Percentiles rank a stretch among this genome's conserved stretches.
These are phyloP conservation scores for Suillus sp. DNA, from an alignment of 768 basidiomycete genomes.

Conservation along the genomic window DNA sequence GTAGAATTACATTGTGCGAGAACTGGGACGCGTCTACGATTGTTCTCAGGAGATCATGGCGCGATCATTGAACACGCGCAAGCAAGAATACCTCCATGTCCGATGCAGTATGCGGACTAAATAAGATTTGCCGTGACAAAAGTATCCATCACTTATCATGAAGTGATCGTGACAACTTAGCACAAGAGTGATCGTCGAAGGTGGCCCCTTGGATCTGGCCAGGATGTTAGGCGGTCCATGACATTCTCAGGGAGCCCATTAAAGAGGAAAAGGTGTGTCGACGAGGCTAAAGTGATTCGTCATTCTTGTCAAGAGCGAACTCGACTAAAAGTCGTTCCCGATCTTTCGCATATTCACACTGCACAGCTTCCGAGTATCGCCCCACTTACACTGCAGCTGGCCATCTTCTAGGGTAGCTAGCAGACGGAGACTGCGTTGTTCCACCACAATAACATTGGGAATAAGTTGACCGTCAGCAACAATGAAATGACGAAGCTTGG, in stretches of 20 bases:
- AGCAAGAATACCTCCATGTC: background rate
- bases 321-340: background rate
- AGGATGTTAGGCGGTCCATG: background rate
- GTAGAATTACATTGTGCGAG: too few species aligned
- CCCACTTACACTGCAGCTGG: background rate
- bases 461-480: too few species aligned
- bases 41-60: too few species aligned
- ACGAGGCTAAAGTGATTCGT: background rate
- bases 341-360: background rate
- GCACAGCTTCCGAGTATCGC: background rate
- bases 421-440: slow-evolving; percentile 4
- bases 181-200: background rate
- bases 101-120: background rate
- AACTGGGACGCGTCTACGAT: too few species aligned
- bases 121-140: background rate
- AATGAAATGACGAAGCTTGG: too few species aligned
- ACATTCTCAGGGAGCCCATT: background rate
- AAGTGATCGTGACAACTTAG: background rate
- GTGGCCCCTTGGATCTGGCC: background rate
- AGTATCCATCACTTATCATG: background rate
- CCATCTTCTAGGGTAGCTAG: background rate
- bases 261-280: slow-evolving; percentile 1
- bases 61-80: too few species aligned
- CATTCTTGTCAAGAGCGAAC: background rate
- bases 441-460: too few species aligned